Conservation (phyloP, 2,329 filamentous ascomycete genomes). For the Tolypocladium inflatum region DNA sequence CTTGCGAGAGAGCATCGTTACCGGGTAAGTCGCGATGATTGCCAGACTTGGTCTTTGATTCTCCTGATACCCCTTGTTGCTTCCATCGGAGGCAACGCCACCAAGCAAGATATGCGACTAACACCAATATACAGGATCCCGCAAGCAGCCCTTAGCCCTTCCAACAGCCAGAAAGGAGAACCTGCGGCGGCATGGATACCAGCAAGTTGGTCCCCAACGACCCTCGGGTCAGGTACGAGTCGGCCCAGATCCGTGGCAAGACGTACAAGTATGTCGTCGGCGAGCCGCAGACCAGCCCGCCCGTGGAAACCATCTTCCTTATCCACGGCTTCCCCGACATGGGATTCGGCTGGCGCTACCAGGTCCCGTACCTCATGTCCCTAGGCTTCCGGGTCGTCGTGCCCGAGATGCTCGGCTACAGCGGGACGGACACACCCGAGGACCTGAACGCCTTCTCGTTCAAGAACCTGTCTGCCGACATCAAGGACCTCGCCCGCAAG, state of each 20-base stretch:
- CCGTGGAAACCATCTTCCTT: conserved; percentile 40
- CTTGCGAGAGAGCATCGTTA: too few relatives aligned
- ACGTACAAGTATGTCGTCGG: conserved; percentile 59
- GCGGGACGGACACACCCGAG: conserved; percentile 60
- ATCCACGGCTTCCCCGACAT: conserved; percentile 79
- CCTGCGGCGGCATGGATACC: conserved; percentile 33
- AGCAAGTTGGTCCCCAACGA: conserved; percentile 60
- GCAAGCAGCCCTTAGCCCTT: background rate
- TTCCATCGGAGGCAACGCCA: background rate
- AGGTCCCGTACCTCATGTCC: conserved; percentile 67
- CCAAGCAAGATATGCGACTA: background rate
- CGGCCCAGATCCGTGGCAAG: conserved; percentile 54
- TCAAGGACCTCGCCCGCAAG: conserved; percentile 60
- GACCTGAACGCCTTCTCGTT: conserved; percentile 54
- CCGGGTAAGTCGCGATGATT: background rate
- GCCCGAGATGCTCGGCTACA: conserved; percentile 82
- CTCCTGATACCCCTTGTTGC: background rate
- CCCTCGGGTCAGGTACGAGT: conserved; percentile 54
- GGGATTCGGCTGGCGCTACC: conserved; percentile 78
- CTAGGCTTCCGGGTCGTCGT: conserved; percentile 71
- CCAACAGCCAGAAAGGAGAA: background rate
- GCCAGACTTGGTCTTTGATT: background rate
- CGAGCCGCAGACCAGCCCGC: conserved; percentile 33
- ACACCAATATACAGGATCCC: background rate
- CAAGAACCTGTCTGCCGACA: conserved; percentile 65